A percentile compares a stretch with the other conserved stretches of the same genome.
phyloP scores from a whole-genome alignment of 495 filamentous ascomycete genomes.

The Achaetomiella virescens region DNA sequence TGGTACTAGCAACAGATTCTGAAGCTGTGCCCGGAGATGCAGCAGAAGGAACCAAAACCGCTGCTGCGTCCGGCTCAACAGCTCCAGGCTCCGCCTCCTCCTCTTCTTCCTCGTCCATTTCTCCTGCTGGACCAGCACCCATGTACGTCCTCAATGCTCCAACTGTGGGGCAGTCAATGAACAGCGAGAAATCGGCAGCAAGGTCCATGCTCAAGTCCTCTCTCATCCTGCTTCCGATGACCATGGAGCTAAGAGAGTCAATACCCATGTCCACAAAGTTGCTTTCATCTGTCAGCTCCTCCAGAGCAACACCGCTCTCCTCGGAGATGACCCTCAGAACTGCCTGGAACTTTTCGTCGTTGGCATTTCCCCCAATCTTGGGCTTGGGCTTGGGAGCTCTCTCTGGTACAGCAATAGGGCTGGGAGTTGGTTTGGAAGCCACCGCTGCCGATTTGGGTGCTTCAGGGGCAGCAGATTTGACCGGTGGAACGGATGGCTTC shows the following conservation, averaged over 20 bases:
- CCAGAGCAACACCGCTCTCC: conserved; percentile 37
- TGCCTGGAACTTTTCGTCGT: not conserved
- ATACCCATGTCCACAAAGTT: conserved; percentile 34
- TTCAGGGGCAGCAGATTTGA: not conserved
- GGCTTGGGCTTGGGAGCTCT: not conserved
- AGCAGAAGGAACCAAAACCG: too few species aligned
- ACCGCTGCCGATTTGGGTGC: not conserved
- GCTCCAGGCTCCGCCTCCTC: conserved; percentile 4
- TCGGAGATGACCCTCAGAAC: conserved; percentile 36
- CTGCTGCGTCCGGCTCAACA: not conserved
- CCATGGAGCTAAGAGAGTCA: conserved; percentile 36
- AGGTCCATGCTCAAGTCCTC: conserved; percentile 33
- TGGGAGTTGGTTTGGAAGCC: not conserved
- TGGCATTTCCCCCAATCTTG: not conserved
- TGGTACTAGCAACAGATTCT: too few species aligned
- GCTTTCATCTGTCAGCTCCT: conserved; percentile 31
- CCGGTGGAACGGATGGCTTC: not conserved
- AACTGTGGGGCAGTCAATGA: conserved; percentile 50
- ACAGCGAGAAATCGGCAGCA: conserved; percentile 44
- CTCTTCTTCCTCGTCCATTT: conserved; percentile 4
- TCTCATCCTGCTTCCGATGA: conserved; percentile 30
- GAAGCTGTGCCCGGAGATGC: too few species aligned
- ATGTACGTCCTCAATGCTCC: conserved; percentile 30
- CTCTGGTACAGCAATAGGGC: not conserved
- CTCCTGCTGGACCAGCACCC: conserved; percentile 12